phyloP scores from a whole-genome alignment of 73 alveolate genomes.

The Paramecium biaurelia region DNA sequence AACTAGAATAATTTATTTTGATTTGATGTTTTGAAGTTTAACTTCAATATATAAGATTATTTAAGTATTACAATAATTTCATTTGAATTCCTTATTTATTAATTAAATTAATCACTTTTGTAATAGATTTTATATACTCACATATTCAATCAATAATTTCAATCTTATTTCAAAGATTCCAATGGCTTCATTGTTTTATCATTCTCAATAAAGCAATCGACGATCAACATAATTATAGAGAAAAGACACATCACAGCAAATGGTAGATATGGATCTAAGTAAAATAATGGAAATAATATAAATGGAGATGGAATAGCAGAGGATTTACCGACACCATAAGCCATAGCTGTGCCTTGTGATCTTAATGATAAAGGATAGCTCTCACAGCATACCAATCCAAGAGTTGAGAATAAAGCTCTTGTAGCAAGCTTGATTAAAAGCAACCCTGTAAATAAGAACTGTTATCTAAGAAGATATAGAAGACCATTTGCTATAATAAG shows the following conservation, averaged over 20 bases:
- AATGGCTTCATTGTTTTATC: constrained; percentile 36
- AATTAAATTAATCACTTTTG: not conserved
- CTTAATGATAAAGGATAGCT: constrained; percentile 8
- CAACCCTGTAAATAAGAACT: not conserved
- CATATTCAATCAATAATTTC: not conserved
- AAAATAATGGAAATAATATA: constrained; percentile 16
- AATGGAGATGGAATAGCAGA: constrained; percentile 27
- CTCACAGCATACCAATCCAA: not conserved
- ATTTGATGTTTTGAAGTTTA: too few species aligned
- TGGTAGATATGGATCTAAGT: constrained; percentile 21
- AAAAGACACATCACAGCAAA: not conserved
- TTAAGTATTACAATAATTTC: not conserved
- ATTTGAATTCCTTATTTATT: too few species aligned
- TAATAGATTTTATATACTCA: not conserved
- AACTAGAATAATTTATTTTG: too few species aligned
- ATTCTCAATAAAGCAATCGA: not conserved
- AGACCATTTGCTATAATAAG: not conserved
- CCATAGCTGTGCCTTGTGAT: constrained; percentile 13
- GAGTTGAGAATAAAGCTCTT: not conserved
- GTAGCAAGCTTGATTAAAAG: constrained; percentile 10
- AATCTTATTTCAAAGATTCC: not conserved
- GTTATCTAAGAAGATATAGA: not conserved
- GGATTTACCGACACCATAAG: constrained; percentile 5
- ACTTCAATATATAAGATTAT: too few species aligned
- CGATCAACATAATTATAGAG: not conserved